Evolutionary conservation across 306 rosid genomes (phyloP).

Genomic region (Oemleria cerasiformis): DNA sequence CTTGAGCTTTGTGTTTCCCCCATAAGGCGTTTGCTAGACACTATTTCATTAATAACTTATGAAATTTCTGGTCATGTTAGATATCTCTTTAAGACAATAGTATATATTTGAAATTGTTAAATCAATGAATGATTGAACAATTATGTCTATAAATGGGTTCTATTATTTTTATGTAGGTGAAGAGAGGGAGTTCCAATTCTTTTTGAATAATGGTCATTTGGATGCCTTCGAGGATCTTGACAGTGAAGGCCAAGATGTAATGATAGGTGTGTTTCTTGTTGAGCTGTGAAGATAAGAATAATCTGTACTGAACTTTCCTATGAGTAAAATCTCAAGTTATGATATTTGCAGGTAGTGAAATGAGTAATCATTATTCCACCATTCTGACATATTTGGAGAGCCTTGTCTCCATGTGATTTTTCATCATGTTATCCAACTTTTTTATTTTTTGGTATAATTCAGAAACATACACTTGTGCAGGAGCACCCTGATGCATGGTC

Average conservation of each 20-base stretch:
- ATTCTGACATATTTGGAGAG: neutral
- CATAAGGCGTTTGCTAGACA: too few species aligned
- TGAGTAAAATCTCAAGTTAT: neutral
- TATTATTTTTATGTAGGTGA: constrained; percentile 23
- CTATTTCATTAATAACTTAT: too few species aligned
- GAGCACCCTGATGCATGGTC: constrained; percentile 38
- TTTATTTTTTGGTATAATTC: neutral
- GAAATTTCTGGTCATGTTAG: too few species aligned
- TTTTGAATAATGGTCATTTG: constrained; percentile 17
- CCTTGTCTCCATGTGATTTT: neutral
- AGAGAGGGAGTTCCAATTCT: constrained; percentile 26
- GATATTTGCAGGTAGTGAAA: neutral
- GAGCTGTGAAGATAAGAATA: neutral
- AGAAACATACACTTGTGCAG: too few species aligned
- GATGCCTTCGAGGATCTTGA: constrained; percentile 25
- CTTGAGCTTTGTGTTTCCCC: too few species aligned
- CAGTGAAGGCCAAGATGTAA: constrained; percentile 26
- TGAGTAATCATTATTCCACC: neutral
- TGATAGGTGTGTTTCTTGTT: constrained; percentile 29
- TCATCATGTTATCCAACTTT: neutral
- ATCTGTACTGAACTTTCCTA: neutral
- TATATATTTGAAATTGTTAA: neutral
- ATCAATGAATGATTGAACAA: neutral
- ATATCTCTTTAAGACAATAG: too few species aligned
- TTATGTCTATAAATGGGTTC: constrained; percentile 13